A percentile compares a stretch with the other conserved stretches of the same genome.
Evolutionary conservation across 177 flowering plant species (phyloP).

Genomic region (Vitis hybrid): DNA sequence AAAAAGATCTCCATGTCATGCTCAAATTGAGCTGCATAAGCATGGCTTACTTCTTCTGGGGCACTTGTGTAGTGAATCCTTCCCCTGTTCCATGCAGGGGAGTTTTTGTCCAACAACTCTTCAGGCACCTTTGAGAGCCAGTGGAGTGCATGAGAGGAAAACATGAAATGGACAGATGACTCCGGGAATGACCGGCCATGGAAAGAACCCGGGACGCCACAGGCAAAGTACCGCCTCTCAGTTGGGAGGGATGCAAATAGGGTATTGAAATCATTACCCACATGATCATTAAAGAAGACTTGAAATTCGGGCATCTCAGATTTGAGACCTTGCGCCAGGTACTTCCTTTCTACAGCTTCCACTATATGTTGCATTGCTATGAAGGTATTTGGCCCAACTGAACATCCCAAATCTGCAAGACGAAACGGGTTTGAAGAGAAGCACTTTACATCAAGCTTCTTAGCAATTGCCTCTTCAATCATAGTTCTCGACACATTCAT

Average conservation of each 20-base stretch:
- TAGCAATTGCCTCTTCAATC: slow-evolving; percentile 21
- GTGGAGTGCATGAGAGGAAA: slow-evolving; percentile 33
- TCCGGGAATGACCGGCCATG: slow-evolving; percentile 33
- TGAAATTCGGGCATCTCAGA: slow-evolving; percentile 15
- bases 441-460: slow-evolving; percentile 21
- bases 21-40: slow-evolving; percentile 33
- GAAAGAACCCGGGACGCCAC: slow-evolving; percentile 43
- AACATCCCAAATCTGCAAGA: slow-evolving; percentile 53
- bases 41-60: slow-evolving; percentile 23
- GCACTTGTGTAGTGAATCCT: slow-evolving; percentile 29
- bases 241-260: slow-evolving; percentile 28
- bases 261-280: slow-evolving; percentile 45
- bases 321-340: slow-evolving; percentile 1
- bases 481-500: background rate
- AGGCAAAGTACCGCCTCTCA: slow-evolving; percentile 17
- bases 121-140: slow-evolving; percentile 38
- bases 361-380: slow-evolving; percentile 25
- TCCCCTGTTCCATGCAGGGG: slow-evolving; percentile 43
- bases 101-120: slow-evolving; percentile 19
- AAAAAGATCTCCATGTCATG: slow-evolving; percentile 22
- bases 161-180: slow-evolving; percentile 26
- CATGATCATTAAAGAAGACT: slow-evolving; percentile 34
- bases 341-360: slow-evolving; percentile 28
- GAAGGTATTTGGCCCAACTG: slow-evolving; percentile 56
- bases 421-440: slow-evolving; percentile 11